phyloP scores from a whole-genome alignment of 2,329 filamentous ascomycete species.

The Exophiala sp. region DNA sequence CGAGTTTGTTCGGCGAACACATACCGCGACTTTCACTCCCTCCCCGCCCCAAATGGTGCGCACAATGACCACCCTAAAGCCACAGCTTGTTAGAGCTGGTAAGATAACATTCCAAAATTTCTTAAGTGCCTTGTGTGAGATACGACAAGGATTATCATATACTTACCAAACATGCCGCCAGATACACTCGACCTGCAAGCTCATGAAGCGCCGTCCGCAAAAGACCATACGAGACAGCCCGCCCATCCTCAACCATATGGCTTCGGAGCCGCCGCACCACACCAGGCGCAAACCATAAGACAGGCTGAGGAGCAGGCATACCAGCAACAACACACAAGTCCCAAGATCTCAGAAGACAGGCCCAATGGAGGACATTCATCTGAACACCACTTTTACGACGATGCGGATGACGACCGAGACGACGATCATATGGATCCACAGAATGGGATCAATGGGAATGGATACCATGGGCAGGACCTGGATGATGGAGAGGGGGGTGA shows the following conservation, averaged over 20 bases:
- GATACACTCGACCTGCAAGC: constrained; percentile 95
- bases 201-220: constrained; percentile 73
- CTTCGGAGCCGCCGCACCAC: constrained; percentile 62
- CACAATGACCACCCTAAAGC: constrained; percentile 31
- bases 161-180: constrained; percentile 38
- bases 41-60: constrained; percentile 20
- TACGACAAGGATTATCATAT: neutral
- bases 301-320: constrained; percentile 73
- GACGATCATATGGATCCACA: constrained; percentile 36
- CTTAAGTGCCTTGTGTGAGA: neutral
- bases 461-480: constrained; percentile 28
- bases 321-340: constrained; percentile 66
- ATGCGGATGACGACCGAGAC: constrained; percentile 61
- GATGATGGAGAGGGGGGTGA: constrained; percentile 57
- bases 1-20: constrained; percentile 16
- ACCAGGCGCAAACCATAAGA: constrained; percentile 81
- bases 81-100: constrained; percentile 47
- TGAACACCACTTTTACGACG: constrained; percentile 34
- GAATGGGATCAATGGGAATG: constrained; percentile 21
- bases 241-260: constrained; percentile 50
- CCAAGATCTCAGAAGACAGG: constrained; percentile 44
- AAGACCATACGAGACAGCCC: constrained; percentile 68
- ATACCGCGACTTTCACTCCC: constrained; percentile 15
- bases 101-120: constrained; percentile 24
- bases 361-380: constrained; percentile 7